Base-by-base conservation (phyloP, 2,329 filamentous ascomycete genomes). In the Coniosporium uncinatum region DNA sequence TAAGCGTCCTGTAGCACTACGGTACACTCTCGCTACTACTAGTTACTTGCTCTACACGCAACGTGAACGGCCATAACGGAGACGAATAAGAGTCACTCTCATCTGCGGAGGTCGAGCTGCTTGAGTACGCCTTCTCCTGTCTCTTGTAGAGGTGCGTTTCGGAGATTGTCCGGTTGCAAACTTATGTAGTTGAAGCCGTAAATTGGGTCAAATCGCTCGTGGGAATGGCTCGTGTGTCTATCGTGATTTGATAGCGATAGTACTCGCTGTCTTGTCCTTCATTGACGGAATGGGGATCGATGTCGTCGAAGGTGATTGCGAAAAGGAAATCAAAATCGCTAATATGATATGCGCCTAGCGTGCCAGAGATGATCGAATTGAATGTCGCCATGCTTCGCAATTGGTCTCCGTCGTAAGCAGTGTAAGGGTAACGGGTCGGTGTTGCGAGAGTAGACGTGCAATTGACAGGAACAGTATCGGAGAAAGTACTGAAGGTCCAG, bases 381-480 rank as follows among this genome's bases (percentile, higher is more conserved):
- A 84, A 83, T 5, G 70, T 75, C 0, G 75, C 67, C 4, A 69
- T 55, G 17, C 66, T 62, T 4, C 60, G 60, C 5, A 64, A 56
- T 8, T 55, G 52, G 14, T 65, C 58, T 14, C 61, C 49, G 36
- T 63, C 58, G 59, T 76, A 80, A 3, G 59, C 63, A 51, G 59
- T 62, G 52, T 73, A 76, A 1, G 81, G 79, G 45, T 72, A 76
- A 64, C 82, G 86, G 41, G 67, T 66, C 78, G 81, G 86, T 1
- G 78, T 78, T 4, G 67, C 60, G 0, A 73, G 48, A 49, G 77
- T 72, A 14, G 74, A 69, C 1, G 78, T 81, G 59, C 83, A 86
- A 37, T 67, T 67, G 5, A 76, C 73, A 14, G 63, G 60, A 2
- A 72, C 61, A 4, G 65, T 72, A 38, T 70, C 64, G 31, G 86